These are phyloP conservation scores for Seiridium unicorne DNA, from an alignment of 2,329 filamentous ascomycete genomes.

Conservation along the genomic window DNA sequence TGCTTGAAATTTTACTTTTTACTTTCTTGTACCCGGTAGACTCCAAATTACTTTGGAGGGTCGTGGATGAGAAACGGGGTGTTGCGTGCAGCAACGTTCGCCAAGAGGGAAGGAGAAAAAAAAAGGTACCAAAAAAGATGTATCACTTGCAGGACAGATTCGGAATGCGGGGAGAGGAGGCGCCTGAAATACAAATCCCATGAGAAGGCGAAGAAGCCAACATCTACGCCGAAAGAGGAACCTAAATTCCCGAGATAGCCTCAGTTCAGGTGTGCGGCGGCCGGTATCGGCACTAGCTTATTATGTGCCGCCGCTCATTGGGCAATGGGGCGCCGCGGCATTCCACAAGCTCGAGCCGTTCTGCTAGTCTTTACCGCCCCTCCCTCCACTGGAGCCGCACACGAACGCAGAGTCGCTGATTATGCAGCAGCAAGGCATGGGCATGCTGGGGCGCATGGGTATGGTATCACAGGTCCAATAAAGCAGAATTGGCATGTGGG, in stretches of 20 bases:
- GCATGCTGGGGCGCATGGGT: too few species aligned
- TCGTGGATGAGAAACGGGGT: too few species aligned
- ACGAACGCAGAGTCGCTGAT: background rate
- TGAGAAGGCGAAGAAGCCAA: constrained; percentile 1
- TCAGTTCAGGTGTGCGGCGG: background rate
- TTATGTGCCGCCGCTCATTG: constrained; percentile 1
- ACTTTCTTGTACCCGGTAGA: background rate
- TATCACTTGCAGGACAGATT: too few species aligned
- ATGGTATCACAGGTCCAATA: background rate
- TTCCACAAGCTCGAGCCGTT: background rate
- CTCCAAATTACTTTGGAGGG: background rate
- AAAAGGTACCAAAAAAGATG: too few species aligned
- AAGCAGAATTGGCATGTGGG: background rate
- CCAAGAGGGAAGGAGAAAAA: too few species aligned
- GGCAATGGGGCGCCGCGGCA: background rate
- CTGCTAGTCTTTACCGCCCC: background rate
- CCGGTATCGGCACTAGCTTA: constrained; percentile 2
- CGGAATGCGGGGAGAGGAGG: background rate
- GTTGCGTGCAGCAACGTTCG: too few species aligned
- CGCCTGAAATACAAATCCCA: background rate
- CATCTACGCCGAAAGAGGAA: constrained; percentile 2
- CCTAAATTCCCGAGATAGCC: background rate
- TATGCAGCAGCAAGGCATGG: background rate
- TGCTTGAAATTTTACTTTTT: background rate
- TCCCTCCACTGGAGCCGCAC: background rate